These are phyloP conservation scores for Colletotrichum sp. DNA, from an alignment of 2,329 filamentous ascomycete genomes.

Conservation along the genomic window DNA sequence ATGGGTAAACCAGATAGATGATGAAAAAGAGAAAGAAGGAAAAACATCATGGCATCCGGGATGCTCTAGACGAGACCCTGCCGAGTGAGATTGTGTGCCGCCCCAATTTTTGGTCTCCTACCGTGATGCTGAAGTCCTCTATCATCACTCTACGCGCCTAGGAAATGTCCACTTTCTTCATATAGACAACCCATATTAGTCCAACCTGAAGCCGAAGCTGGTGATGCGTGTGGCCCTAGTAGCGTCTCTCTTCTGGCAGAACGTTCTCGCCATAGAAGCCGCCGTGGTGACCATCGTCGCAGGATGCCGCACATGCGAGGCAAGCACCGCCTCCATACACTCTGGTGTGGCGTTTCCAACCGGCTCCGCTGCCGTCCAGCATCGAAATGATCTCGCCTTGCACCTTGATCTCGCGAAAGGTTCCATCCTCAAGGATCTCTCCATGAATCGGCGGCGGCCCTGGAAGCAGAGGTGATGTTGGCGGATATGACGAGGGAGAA, in stretches of 20 bases:
- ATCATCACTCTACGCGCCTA: neutral
- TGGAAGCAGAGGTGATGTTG: conserved; percentile 51
- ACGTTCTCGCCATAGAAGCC: conserved; percentile 62
- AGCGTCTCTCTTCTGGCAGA: conserved; percentile 56
- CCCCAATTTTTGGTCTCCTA: neutral
- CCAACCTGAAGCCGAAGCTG: neutral
- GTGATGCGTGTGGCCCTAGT: neutral
- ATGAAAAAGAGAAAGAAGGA: neutral
- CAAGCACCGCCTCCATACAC: conserved; percentile 65
- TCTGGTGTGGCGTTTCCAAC: conserved; percentile 63
- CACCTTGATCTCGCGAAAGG: conserved; percentile 43
- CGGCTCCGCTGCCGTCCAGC: conserved; percentile 50
- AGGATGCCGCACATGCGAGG: conserved; percentile 58
- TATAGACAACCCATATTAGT: neutral
- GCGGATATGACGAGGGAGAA: conserved; percentile 55
- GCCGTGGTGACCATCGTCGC: conserved; percentile 45
- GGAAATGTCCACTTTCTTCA: neutral
- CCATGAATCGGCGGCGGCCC: conserved; percentile 45
- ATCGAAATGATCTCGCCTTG: conserved; percentile 57
- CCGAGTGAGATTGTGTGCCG: neutral
- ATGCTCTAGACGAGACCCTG: neutral
- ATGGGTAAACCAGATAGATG: neutral
- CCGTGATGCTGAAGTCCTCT: conserved; percentile 1
- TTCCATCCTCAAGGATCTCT: conserved; percentile 31
- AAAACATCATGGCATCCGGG: neutral